Percentiles rank a stretch among this genome's conserved stretches.
Conservation (phyloP, 1,139 yeast species). For the Arxiozyma slooffiae region DNA sequence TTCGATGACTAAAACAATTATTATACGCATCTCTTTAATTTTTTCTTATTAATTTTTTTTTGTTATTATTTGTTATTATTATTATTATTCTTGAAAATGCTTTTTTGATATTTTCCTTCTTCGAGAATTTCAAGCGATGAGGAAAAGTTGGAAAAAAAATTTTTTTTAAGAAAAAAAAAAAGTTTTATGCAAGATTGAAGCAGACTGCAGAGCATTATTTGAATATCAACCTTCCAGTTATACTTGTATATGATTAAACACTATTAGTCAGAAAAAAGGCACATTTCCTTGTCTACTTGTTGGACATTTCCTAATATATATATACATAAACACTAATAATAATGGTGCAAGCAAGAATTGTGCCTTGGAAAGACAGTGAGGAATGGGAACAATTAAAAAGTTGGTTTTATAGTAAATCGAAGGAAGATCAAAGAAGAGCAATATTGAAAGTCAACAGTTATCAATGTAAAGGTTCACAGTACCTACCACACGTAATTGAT, state of each 20-base stretch:
- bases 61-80: too few species aligned
- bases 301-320: neutral
- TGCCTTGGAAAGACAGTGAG: constrained; percentile 42
- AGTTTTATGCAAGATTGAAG: too few species aligned
- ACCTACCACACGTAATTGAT: constrained; percentile 70
- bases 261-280: neutral
- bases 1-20: too few species aligned
- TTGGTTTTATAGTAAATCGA: constrained; percentile 44
- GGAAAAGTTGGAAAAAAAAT: neutral
- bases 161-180: too few species aligned
- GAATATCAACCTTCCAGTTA: neutral
- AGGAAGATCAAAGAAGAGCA: constrained; percentile 37
- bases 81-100: neutral
- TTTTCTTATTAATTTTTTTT: too few species aligned
- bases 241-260: neutral
- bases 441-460: constrained; percentile 53
- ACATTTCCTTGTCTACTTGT: neutral
- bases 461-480: constrained; percentile 48
- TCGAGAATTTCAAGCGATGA: neutral
- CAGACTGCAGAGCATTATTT: too few species aligned
- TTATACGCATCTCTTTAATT: neutral
- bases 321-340: neutral
- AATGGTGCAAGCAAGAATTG: neutral
- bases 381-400: constrained; percentile 48
- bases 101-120: neutral